phyloP scores from a whole-genome alignment of 139 green algal species.

The Tetraselmis chui region DNA sequence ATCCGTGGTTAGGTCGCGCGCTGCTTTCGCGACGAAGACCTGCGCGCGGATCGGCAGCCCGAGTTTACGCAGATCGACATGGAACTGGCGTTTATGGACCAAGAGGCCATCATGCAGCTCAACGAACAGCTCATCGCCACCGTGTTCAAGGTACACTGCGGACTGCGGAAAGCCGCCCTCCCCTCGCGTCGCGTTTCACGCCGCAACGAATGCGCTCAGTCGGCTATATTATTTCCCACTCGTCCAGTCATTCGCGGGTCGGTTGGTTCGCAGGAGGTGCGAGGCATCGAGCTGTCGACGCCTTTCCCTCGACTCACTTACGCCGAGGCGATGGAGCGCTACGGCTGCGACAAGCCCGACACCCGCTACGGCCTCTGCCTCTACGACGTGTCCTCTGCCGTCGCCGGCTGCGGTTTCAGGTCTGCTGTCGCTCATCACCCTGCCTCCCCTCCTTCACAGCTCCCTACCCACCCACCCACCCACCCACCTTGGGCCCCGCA shows the following conservation, averaged over 20 bases:
- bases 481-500: not conserved
- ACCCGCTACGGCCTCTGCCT: slow-evolving; percentile 79
- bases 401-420: slow-evolving; percentile 67
- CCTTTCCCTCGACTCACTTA: slow-evolving; percentile 84
- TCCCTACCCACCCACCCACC: not conserved
- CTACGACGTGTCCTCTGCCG: slow-evolving; percentile 48
- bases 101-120: slow-evolving; percentile 74
- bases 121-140: slow-evolving; percentile 69
- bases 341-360: slow-evolving; percentile 50
- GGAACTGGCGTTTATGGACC: slow-evolving; percentile 88
- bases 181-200: too few species aligned
- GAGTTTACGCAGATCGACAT: slow-evolving; percentile 97
- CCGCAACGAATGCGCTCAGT: too few species aligned
- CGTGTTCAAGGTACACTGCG: slow-evolving; percentile 47
- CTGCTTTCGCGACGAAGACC: slow-evolving; percentile 96
- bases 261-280: slow-evolving; percentile 34
- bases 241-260: too few species aligned
- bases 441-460: not conserved
- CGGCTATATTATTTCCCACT: too few species aligned
- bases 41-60: slow-evolving; percentile 88
- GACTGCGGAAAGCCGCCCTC: not conserved
- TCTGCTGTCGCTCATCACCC: slow-evolving; percentile 1
- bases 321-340: slow-evolving; percentile 78
- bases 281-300: slow-evolving; percentile 43
- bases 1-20: slow-evolving; percentile 71